Base-by-base conservation (phyloP, 2,329 filamentous ascomycete species). In the Geosmithia putterillii region DNA sequence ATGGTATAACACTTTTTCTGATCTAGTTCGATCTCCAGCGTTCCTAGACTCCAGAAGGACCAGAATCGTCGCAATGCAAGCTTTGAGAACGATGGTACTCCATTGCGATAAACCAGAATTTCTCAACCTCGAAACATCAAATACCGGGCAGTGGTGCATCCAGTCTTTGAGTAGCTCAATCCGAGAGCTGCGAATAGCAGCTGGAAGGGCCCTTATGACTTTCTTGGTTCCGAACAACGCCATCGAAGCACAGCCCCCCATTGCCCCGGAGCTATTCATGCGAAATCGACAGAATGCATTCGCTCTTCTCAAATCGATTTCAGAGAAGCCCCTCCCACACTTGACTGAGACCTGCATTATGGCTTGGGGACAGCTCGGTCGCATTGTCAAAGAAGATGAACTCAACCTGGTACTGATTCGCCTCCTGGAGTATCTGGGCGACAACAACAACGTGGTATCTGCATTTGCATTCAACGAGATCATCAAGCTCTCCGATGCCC, bases 381-480 rank as follows among this genome's bases (percentile, higher is more conserved):
- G 79, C 45, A 72, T 82, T 9, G 82, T 85, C 38, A 74, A 78
- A 15, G 86, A 92, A 48, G 79, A 90, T 48, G 87, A 95, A 57
- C 74, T 95, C 44, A 92, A 92, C 52, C 75, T 95, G 42, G 83
- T 92, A 19, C 67, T 98, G 23, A 73, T 94, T 44, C 81, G 85
- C 50, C 72, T 96, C 7, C 71, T 95, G 8, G 85, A 94, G 45
- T 95, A 92, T 56, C 69, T 96, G 8, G 90, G 90, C 7, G 83
- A 92, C 62, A 70, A 76, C 37, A 95, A 94, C 57, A 75, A 77
- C 35, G 74, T 95, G 25, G 70, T 94, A 8, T 86, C 82, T 43
- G 83, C 82, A 4, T 76, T 88, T 49, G 86, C 90, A 3, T 92
- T 88, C 57, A 83, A 84, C 50, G 89, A 95, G 61, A 66, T 95